Base-by-base conservation (phyloP, 352 stramenopile genomes). In the Pythium insidiosum region DNA sequence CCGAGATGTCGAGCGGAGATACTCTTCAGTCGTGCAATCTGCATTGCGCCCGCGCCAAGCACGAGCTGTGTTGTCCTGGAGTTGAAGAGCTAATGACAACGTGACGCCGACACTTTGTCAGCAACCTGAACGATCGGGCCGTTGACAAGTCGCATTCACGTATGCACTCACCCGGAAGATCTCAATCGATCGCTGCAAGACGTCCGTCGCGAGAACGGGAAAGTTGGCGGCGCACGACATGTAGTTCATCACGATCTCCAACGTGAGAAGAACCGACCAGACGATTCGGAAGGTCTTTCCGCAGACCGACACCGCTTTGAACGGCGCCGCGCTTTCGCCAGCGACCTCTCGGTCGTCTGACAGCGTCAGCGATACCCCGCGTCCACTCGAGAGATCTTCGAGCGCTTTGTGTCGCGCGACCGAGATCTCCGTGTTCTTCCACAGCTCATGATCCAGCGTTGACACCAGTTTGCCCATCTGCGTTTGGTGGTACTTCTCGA, bases 41-140 rank as follows among this genome's bases (percentile, higher is more conserved):
- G 92, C 67, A 98, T 98, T 11, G 94, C 94, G 11, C 94, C 94
- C 52, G 95, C 95, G 6, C 92, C 94, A 11, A 99, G 74, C 24
- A 99, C 95, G 13, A 99, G 78, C 47, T 98, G 91, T 15, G 88
- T 98, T 5, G 95, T 96, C 15, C 94, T 63, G 7, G 92, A 95
- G 61, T 98, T 98, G 83, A 97, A 99, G 52, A 99, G 60, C 62
- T n/a, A n/a, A n/a, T n/a, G n/a, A n/a, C n/a, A n/a, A n/a, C n/a
- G n/a, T n/a, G n/a, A n/a, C n/a, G n/a, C n/a, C n/a, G n/a, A n/a
- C n/a, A n/a, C n/a, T n/a, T n/a, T n/a, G n/a, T n/a, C n/a, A n/a
- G n/a, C n/a, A n/a, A n/a, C n/a, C n/a, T n/a, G n/a, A n/a, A n/a
- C n/a, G n/a, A n/a, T n/a, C n/a, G n/a, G n/a, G n/a, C n/a, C n/a